These are phyloP conservation scores for Alternaria alternata DNA, from an alignment of 2,329 filamentous ascomycete genomes.

Conservation along the genomic window DNA sequence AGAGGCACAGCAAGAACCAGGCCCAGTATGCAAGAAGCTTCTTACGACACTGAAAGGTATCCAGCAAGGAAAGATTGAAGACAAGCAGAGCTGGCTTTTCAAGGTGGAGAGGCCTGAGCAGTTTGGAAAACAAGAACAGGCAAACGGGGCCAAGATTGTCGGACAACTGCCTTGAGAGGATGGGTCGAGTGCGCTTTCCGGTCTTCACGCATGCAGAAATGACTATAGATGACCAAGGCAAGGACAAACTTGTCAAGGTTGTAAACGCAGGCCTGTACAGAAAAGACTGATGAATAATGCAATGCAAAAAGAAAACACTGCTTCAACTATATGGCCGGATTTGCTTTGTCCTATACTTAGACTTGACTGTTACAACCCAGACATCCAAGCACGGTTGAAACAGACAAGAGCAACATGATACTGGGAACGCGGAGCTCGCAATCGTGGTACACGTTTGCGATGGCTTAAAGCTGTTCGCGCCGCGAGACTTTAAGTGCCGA, in stretches of 20 bases:
- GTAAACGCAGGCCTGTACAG: not conserved
- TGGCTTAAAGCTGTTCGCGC: slow-evolving; percentile 2
- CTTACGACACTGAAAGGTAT: slow-evolving; percentile 82
- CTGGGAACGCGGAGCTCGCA: not conserved
- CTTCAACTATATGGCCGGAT: not conserved
- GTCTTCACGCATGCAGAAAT: no score
- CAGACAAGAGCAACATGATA: not conserved
- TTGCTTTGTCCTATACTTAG: slow-evolving; percentile 1
- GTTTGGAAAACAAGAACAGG: slow-evolving; percentile 37
- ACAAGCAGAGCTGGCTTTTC: slow-evolving; percentile 77
- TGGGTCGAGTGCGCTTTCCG: not conserved
- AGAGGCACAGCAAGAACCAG: slow-evolving; percentile 71
- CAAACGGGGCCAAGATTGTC: slow-evolving; percentile 38
- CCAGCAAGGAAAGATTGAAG: slow-evolving; percentile 80
- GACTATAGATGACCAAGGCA: not conserved
- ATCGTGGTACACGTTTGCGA: not conserved
- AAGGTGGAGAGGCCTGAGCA: slow-evolving; percentile 53
- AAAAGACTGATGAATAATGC: slow-evolving; percentile 5
- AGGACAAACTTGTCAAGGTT: not conserved
- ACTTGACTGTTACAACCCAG: not conserved
- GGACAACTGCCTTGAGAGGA: slow-evolving; percentile 43
- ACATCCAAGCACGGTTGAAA: not conserved
- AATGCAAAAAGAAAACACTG: not conserved
- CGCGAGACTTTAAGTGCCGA: not conserved
- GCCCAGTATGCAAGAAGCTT: slow-evolving; percentile 75